Base-by-base conservation (phyloP, 768 basidiomycete genomes). In the Punctularia strigosozonata region DNA sequence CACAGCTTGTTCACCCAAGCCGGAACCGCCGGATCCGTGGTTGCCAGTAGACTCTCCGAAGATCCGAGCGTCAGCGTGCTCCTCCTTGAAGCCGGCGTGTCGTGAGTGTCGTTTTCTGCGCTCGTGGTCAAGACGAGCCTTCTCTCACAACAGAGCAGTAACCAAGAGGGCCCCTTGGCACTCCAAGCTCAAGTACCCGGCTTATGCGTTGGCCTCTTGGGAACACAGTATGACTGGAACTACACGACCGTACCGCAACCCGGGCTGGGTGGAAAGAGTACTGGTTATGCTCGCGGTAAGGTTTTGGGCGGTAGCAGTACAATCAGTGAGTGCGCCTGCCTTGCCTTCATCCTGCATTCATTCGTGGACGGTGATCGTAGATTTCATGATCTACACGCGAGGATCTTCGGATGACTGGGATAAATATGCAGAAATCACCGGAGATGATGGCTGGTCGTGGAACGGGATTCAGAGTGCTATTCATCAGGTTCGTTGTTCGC, bases 401-500 rank as follows among this genome's bases (percentile, higher is more conserved):
- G 49, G 49, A 1, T 43, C 49, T 4, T 10, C 31, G 14, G 49
- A 50, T 5, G 47, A 50, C 36, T 50, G 20, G 8, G 36, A 50
- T 33, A 42, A 42, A 20, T 42, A 33, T 17, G 48, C 49, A 5
- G 32, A 30, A 2, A 37, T 43, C 33, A 41, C 45, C 3, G 36
- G 40, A 4, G 48, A 50, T 34, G 12, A 4, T 3, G 42, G 42
- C 19, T 50, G 49, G 49, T 42, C 44, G 21, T 46, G 45, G 44
- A 31, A 44, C 19, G 22, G 10, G 18, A 3, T 46, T 6, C 37
- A 40, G 25, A 37, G 37, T n/a, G 40, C 40, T 19, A 39, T 45
- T 18, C 15, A 18, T 12, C 39, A 39, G 23, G 44, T 28, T 12
- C 43, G 14, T 5, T 39, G 19, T 4, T 8, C 3, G 6, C 37